Evolutionary conservation across 164 flowering plant species (phyloP).

Genomic region (Hamamelis virginiana): DNA sequence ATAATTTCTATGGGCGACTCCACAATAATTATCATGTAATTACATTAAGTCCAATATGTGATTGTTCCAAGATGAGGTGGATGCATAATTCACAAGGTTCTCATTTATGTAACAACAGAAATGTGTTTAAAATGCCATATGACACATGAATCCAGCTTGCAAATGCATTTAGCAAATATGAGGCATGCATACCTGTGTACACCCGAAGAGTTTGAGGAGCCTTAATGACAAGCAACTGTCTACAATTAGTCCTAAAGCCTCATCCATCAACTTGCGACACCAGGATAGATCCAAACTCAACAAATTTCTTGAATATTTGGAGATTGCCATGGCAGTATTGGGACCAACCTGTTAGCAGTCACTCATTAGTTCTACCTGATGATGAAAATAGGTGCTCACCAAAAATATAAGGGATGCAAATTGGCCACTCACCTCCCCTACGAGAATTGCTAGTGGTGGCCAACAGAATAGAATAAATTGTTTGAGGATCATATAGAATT

Average conservation of each 20-base stretch:
- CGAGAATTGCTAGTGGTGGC: no score
- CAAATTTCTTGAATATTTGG: constrained; percentile 29
- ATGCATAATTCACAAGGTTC: no score
- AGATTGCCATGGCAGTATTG: constrained; percentile 32
- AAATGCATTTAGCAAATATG: neutral
- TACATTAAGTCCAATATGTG: no score
- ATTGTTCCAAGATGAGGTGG: no score
- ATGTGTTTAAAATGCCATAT: neutral
- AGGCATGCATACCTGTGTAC: constrained; percentile 31
- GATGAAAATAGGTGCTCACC: no score
- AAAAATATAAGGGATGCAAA: no score
- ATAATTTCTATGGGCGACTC: no score
- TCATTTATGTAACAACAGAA: neutral
- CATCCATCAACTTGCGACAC: constrained; percentile 38
- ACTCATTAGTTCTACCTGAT: neutral
- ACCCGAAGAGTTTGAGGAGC: constrained; percentile 43
- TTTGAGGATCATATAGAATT: no score
- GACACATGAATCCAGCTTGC: neutral
- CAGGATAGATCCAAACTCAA: constrained; percentile 41
- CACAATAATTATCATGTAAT: no score
- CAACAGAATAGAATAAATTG: no score
- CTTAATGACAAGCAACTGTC: constrained; percentile 35
- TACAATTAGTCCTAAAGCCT: constrained; percentile 32
- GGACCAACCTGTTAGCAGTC: constrained; percentile 28
- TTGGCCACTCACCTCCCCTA: no score